Base-by-base conservation (phyloP, 2,329 filamentous ascomycete species). In the Penicillium sp. region DNA sequence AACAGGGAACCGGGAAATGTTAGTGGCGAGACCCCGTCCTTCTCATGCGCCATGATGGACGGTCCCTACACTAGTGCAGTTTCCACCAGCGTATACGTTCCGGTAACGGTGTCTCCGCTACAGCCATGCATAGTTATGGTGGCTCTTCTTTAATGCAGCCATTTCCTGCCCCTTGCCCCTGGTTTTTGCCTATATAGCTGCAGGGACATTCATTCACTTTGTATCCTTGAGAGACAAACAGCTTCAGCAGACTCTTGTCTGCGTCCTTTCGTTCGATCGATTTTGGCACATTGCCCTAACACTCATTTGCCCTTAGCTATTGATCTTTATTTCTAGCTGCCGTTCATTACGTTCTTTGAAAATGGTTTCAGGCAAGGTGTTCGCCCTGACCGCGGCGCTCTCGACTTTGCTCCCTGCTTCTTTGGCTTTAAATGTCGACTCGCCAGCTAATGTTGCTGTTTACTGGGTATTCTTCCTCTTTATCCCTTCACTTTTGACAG, bases 261-360 rank as follows among this genome's bases (percentile, higher is more conserved):
- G 79, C 78, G 79, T 82, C 77, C 80, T 71, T 70, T 82, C 80
- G 51, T 80, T 82, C 61, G 63, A 63, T 64, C 60, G 57, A 46
- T 68, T 58, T 62, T 70, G 33, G 28, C 35, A 40, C 16, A 20
- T 40, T 55, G 69, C 63, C 68, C n/a, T 71, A 63, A 63, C 66
- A 70, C 45, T 60, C 56, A 27, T 64, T 63, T 48, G 48, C 46
- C 28, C 33, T 40, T 59, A 70, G 69, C 64, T 58, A 57, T 56
- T 68, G 67, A 68, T 65, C 65, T 55, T 60, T 61, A 65, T 72
- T 71, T 64, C 64, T 55, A 50, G 54, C 61, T 63, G 69, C 63
- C 63, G 57, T 66, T 65, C 63, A 67, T 60, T 64, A 56, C 44
- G 60, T 58, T 40, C 46, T 20, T 68, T 64, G 54, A 74, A 41